Conservation (phyloP, 75 land plant genomes). For the Chamaecyparis obtusa region DNA sequence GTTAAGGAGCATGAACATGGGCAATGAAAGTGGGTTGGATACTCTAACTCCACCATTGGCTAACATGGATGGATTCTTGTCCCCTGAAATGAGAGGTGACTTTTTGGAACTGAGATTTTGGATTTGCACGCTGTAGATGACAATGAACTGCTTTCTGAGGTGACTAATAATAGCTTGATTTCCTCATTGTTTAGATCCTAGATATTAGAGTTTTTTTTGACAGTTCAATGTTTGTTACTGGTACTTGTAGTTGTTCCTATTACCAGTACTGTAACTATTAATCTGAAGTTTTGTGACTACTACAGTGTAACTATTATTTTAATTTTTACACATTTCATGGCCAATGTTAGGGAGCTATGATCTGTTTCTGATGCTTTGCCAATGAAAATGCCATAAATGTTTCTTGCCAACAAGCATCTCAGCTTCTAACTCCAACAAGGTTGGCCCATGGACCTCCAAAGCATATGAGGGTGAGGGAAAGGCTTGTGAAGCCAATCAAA, state of each 20-base stretch:
- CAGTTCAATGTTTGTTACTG: background rate
- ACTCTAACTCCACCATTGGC: conserved; percentile 26
- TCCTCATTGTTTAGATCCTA: background rate
- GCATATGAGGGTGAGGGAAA: too few species aligned
- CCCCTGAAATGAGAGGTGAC: conserved; percentile 48
- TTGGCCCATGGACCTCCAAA: too few species aligned
- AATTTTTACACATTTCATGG: background rate
- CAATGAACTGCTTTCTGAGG: conserved; percentile 47
- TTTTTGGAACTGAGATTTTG: conserved; percentile 46
- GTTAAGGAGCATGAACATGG: conserved; percentile 42
- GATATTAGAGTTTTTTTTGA: conserved; percentile 3
- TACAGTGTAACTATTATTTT: background rate
- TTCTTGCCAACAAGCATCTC: too few species aligned
- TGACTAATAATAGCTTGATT: background rate
- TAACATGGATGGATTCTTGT: conserved; percentile 35
- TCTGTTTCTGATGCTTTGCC: background rate
- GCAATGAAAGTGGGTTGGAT: conserved; percentile 25
- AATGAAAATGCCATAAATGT: background rate
- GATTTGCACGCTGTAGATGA: conserved; percentile 48
- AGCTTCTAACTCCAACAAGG: too few species aligned
- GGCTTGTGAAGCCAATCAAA: conserved; percentile 18
- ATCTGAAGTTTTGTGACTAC: background rate
- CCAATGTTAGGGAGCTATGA: background rate
- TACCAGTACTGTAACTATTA: background rate
- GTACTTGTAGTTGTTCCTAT: too few species aligned